Evolutionary conservation across 2,329 filamentous ascomycete species (phyloP), one percentile per base, ranked within the genome.

Genomic region (Penicillium sp.): DNA sequence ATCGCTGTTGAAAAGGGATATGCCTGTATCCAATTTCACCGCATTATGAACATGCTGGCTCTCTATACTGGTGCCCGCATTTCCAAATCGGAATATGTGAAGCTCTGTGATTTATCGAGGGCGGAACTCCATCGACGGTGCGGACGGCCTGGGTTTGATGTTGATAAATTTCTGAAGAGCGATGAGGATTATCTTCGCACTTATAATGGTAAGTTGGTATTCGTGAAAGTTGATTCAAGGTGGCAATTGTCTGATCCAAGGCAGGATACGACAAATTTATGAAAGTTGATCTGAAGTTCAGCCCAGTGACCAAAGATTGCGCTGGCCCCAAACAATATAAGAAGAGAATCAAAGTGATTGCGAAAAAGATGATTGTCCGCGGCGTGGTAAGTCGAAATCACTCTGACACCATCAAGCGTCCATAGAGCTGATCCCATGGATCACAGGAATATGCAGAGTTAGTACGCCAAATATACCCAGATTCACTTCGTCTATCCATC

Each of bases 241-340:
- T 9, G 4, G 7, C 10, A 7, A 11, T 13, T 13, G 19, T 26
- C 46, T 54, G 11, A 54, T 43, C 35, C 7, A 16, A 11, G 13
- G n/a, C 39, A 54, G 51, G 51, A 40, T 54, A 54, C 4, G 47
- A 43, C 18, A 54, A 54, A 27, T 54, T 54, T 32, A 44, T 54
- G 51, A 54, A 54, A 39, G 40, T 44, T 7, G 51, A 54, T 34
- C 32, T 54, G 4, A 54, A 54, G 19, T 54, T 50, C 47, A 54
- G 51, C 27, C 51, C 51, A 0, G 51, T 50, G 27, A 54, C 51
- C 7, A 50, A 27, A 23, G 51, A 39, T 10, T 54, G 47, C 4
- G 14, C 40, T 10, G 40, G 46, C 4, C 46, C 51, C 3, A 54
- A 50, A n/a, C 51, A 54, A 50, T 54, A 50, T 39, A 44, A 54